These are phyloP conservation scores for Clavariopsis aquatica DNA, from an alignment of 495 filamentous ascomycete species.

Conservation along the genomic window DNA sequence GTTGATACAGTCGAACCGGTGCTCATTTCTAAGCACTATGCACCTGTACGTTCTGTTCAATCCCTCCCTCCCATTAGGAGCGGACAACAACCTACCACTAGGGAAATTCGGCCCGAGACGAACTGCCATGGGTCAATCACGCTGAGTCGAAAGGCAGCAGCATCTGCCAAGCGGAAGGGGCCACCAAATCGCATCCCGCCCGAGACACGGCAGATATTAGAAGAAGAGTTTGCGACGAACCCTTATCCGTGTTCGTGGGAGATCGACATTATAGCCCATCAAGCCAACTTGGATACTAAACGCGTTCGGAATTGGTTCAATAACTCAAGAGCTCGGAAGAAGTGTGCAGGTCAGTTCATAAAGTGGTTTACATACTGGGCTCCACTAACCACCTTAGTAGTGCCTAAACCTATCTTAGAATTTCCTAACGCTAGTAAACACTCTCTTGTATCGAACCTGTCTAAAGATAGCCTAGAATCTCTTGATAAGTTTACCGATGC, in stretches of 20 bases:
- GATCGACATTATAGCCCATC: conserved; percentile 31
- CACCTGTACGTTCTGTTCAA: background rate
- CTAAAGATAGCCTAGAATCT: conserved; percentile 25
- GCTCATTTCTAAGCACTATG: background rate
- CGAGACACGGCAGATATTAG: conserved; percentile 23
- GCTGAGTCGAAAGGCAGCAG: conserved; percentile 2
- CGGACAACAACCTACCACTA: background rate
- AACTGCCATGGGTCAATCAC: background rate
- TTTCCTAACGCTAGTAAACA: background rate
- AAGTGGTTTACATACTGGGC: background rate
- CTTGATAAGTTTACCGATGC: conserved; percentile 6
- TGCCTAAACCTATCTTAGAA: background rate
- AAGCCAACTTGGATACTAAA: conserved; percentile 25
- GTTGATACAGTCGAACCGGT: background rate
- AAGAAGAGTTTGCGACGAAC: conserved; percentile 28
- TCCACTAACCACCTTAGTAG: background rate
- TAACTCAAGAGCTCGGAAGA: conserved; percentile 30
- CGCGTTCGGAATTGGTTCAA: conserved; percentile 33
- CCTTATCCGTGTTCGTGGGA: conserved; percentile 33
- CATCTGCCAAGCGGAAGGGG: conserved; percentile 17
- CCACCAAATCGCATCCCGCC: conserved; percentile 12
- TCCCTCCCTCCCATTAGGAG: background rate
- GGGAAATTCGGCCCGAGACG: background rate
- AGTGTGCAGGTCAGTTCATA: conserved; percentile 3
- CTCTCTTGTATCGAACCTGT: conserved; percentile 19